Evolutionary conservation across 2,329 filamentous ascomycete genomes (phyloP), one percentile per base, ranked within the genome.

Genomic region (Elsinoe fawcettii): DNA sequence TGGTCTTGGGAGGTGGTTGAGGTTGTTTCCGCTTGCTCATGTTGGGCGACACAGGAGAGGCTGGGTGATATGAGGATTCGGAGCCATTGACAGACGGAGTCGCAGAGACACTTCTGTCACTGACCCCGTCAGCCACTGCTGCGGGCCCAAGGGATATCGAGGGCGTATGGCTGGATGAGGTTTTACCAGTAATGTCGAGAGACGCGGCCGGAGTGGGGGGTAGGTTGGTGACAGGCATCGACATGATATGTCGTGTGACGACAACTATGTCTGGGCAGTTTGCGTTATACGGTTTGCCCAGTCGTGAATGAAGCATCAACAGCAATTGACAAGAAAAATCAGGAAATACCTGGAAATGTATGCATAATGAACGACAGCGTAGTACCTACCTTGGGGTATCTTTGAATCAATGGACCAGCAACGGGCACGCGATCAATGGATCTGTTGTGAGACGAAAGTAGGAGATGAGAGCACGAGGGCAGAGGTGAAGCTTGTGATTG

Each of bases 191-290:
- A 69, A 93, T 88, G 67, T 93, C 89, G 53, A 86, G 86, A 32
- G 88, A 92, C 9, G 88, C 87, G 55, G 83, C 84, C 39, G 89
- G 90, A 51, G 89, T 95, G 43, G 85, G 88, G 44, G 86, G 88
- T 56, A 84, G 77, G 57, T 75, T 77, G 44, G 80, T 77, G 59
- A 80, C 83, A 69, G 86, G 82, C 87, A 90, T 90, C 61, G 51
- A 58, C 20, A 20, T 25, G 20, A 23, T 11, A 18, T 53, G 49
- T 53, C 49, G 49, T 53, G 49, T 53, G 49, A 53, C 49, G 49
- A 53, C 49, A 39, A 36, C 14, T 14, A 16, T 39, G 16, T 53
- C 49, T 36, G 49, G 46, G 46, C 46, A 20, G 27, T 51, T 12
- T 44, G 16, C 9, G 27, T 32, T 51, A 18, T 32, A 32, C 30